Conservation (phyloP, 306 rosid genomes). For the Begonia masoniana region DNA sequence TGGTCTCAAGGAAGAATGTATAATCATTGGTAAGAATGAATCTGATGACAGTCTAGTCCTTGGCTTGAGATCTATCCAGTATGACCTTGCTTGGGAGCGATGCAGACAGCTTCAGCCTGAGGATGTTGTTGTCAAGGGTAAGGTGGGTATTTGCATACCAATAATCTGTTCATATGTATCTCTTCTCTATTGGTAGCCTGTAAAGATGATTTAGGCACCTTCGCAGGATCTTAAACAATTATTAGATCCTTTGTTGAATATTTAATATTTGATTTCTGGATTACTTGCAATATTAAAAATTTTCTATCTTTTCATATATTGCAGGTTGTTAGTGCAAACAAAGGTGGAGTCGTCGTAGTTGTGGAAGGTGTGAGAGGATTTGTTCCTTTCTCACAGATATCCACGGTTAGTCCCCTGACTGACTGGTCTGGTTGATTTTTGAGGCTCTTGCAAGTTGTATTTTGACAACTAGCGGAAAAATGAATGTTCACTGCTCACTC, state of each 20-base stretch:
- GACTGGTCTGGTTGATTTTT: too few relatives aligned
- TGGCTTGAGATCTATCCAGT: slow-evolving; percentile 66
- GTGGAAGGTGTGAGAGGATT: slow-evolving; percentile 91
- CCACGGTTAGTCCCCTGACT: slow-evolving; percentile 46
- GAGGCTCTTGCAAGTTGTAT: too few relatives aligned
- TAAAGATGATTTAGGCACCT: background rate
- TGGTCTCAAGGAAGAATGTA: slow-evolving; percentile 69
- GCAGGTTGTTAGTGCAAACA: slow-evolving; percentile 78
- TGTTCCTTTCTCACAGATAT: slow-evolving; percentile 93
- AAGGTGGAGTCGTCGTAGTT: slow-evolving; percentile 88
- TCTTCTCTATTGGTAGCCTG: too few relatives aligned
- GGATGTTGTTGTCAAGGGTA: slow-evolving; percentile 95
- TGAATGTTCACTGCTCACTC: too few relatives aligned
- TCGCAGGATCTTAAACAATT: background rate
- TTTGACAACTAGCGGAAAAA: too few relatives aligned
- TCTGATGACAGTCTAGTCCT: slow-evolving; percentile 61
- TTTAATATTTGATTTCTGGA: too few relatives aligned
- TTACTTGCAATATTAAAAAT: too few relatives aligned
- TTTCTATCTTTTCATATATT: background rate
- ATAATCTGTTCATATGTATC: too few relatives aligned
- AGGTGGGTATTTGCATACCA: slow-evolving; percentile 43
- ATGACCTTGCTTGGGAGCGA: slow-evolving; percentile 89
- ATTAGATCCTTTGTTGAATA: too few relatives aligned
- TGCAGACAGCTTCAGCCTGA: slow-evolving; percentile 93
- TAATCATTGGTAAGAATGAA: slow-evolving; percentile 72